These are phyloP conservation scores for Zychaea mexicana DNA, from an alignment of 371 early-diverging fungal species.

Conservation along the genomic window DNA sequence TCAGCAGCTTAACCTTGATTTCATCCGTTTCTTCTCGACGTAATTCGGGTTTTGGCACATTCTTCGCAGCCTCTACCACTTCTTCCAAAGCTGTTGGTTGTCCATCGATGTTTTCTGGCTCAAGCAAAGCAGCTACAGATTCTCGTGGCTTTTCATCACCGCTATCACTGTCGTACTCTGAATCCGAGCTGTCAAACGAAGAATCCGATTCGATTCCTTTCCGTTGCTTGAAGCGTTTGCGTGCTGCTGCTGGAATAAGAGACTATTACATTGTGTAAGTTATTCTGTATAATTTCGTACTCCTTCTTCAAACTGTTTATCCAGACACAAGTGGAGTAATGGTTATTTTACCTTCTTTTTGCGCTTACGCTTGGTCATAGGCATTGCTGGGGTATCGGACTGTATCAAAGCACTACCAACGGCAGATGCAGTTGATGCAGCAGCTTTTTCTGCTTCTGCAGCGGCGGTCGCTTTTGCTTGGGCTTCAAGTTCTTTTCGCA, in stretches of 20 bases:
- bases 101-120: conserved; percentile 32
- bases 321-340: no score
- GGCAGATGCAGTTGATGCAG: conserved; percentile 3
- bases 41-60: conserved; percentile 22
- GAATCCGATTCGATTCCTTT: conserved; percentile 58
- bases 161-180: conserved; percentile 53
- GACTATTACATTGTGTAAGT: no score
- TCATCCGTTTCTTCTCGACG: conserved; percentile 47
- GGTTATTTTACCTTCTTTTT: conserved; percentile 49
- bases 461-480: conserved; percentile 6
- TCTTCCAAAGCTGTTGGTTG: conserved; percentile 46
- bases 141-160: conserved; percentile 41
- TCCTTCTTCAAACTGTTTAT: neutral
- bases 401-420: conserved; percentile 58
- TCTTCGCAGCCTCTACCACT: conserved; percentile 41
- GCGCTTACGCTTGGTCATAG: conserved; percentile 40
- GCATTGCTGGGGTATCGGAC: conserved; percentile 26
- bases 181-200: conserved; percentile 72
- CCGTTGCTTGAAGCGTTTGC: conserved; percentile 46
- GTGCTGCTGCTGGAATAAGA: conserved; percentile 43
- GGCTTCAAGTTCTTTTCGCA: conserved; percentile 17
- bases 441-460: conserved; percentile 5
- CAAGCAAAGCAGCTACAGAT: conserved; percentile 33
- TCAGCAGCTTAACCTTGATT: conserved; percentile 36
- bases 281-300: no score